A percentile compares a stretch with the other conserved stretches of the same genome.
These are phyloP conservation scores for Schizosaccharomyces lindneri DNA, from an alignment of 805 yeast species.

Conservation along the genomic window DNA sequence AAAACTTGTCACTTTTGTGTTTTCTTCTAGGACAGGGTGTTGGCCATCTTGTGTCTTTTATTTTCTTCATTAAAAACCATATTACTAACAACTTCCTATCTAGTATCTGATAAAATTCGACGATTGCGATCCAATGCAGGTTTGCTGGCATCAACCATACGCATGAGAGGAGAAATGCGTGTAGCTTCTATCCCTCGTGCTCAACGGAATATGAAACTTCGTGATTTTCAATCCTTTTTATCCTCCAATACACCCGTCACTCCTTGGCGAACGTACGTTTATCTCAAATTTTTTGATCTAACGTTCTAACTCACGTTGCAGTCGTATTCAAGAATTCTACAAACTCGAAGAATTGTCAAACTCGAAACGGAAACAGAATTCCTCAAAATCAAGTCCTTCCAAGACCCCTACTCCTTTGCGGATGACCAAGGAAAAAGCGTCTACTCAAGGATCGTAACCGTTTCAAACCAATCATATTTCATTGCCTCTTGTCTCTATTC, in stretches of 20 bases:
- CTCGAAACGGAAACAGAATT: background rate
- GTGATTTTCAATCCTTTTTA: background rate
- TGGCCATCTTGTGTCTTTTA: too few relatives aligned
- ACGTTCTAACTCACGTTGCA: background rate
- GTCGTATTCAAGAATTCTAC: background rate
- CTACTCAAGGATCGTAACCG: too few relatives aligned
- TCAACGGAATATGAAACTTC: background rate
- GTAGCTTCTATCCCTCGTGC: background rate
- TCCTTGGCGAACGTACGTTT: background rate
- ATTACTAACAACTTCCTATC: background rate
- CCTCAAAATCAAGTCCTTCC: background rate
- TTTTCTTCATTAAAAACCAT: background rate
- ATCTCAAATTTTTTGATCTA: background rate
- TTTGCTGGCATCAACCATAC: background rate
- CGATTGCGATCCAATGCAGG: background rate
- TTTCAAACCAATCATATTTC: too few relatives aligned
- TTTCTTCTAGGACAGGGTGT: too few relatives aligned
- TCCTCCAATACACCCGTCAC: background rate
- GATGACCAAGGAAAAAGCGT: too few relatives aligned
- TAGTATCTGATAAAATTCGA: background rate
- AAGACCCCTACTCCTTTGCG: background rate
- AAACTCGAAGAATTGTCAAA: background rate
- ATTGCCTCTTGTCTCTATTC: too few relatives aligned
- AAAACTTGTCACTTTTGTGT: too few relatives aligned
- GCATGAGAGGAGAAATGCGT: slow-evolving; percentile 2